A percentile compares a stretch with the other conserved stretches of the same genome.
phyloP scores from a whole-genome alignment of 2,329 filamentous ascomycete species.

The Epichloe festucae region DNA sequence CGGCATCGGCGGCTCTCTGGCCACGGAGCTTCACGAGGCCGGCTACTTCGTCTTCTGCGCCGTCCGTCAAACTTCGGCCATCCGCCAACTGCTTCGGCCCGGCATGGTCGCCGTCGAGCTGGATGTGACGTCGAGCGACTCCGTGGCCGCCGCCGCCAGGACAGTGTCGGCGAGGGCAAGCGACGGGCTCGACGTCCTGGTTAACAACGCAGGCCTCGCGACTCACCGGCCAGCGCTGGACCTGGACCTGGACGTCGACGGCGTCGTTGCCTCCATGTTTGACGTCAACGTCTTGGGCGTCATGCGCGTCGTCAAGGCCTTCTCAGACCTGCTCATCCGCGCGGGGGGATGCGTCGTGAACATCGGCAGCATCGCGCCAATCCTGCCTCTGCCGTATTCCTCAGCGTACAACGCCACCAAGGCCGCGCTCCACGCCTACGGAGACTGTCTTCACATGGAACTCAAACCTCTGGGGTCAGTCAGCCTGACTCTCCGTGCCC shows the following conservation, averaged over 20 bases:
- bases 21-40: constrained; percentile 8
- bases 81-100: constrained; percentile 14
- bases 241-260: constrained; percentile 17
- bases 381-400: constrained; percentile 10
- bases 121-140: constrained; percentile 18
- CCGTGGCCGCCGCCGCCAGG: constrained; percentile 12
- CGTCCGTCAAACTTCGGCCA: constrained; percentile 12
- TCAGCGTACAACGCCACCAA: constrained; percentile 13
- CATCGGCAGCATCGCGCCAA: constrained; percentile 13
- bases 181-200: constrained; percentile 9
- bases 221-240: constrained; percentile 17
- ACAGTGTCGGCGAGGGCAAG: constrained; percentile 7
- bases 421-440: constrained; percentile 12
- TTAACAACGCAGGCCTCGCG: constrained; percentile 13
- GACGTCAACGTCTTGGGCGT: constrained; percentile 30
- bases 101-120: constrained; percentile 15
- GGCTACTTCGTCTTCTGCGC: constrained; percentile 23
- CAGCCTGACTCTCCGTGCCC: neutral
- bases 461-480: constrained; percentile 13
- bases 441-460: constrained; percentile 11
- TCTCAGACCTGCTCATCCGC: constrained; percentile 10
- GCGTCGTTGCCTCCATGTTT: constrained; percentile 21
- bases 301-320: constrained; percentile 12
- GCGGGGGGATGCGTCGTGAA: constrained; percentile 13
- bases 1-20: constrained; percentile 16